These are phyloP conservation scores for Exophiala dermatitidis DNA, from an alignment of 2,329 filamentous ascomycete genomes.

Conservation along the genomic window DNA sequence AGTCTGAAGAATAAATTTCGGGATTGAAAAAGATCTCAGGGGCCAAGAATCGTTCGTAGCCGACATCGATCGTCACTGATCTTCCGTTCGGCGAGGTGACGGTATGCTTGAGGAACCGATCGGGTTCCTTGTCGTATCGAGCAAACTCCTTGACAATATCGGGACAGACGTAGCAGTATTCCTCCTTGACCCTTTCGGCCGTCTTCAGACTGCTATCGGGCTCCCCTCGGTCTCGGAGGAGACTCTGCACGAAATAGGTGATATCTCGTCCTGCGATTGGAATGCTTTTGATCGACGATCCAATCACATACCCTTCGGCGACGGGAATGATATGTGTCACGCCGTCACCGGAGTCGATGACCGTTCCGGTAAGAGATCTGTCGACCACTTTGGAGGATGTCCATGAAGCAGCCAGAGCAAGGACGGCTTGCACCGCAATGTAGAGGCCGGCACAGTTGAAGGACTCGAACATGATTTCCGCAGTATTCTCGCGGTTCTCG, in stretches of 20 bases:
- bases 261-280: slow-evolving; percentile 97
- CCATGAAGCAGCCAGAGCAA: slow-evolving; percentile 95
- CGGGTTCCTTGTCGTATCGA: slow-evolving; percentile 86
- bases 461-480: slow-evolving; percentile 99
- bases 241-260: slow-evolving; percentile 95
- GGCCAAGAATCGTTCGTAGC: slow-evolving; percentile 94
- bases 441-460: slow-evolving; percentile 99
- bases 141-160: slow-evolving; percentile 99
- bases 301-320: slow-evolving; percentile 97
- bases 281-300: slow-evolving; percentile 97
- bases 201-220: slow-evolving; percentile 95
- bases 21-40: slow-evolving; percentile 99
- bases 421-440: slow-evolving; percentile 94
- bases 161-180: slow-evolving; percentile 96
- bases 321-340: slow-evolving; percentile 99
- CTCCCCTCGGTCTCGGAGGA: slow-evolving; percentile 92
- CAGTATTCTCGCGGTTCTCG: slow-evolving; percentile 97
- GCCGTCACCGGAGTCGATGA: slow-evolving; percentile 97
- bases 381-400: slow-evolving; percentile 97
- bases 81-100: slow-evolving; percentile 81
- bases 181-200: slow-evolving; percentile 96
- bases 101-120: slow-evolving; percentile 82
- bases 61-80: slow-evolving; percentile 79
- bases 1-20: slow-evolving; percentile 98
- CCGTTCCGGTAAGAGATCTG: slow-evolving; percentile 88